Percentiles rank a stretch among this genome's conserved stretches.
Conservation (phyloP, 305 asterid genomes). For the Fraxinus ornus region DNA sequence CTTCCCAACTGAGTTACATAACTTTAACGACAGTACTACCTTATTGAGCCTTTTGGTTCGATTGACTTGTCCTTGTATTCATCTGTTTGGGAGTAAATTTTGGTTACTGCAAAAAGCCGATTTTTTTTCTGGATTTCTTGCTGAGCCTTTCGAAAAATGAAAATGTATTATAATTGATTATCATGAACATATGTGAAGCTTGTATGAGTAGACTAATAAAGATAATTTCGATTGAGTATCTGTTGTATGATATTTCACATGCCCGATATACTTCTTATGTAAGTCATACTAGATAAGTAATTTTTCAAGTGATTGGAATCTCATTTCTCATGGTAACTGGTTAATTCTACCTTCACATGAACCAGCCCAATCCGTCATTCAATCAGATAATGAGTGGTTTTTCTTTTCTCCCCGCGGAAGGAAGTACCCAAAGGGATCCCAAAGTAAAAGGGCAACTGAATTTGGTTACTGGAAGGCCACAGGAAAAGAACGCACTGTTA, state of each 20-base stretch:
- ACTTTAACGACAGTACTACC: neutral
- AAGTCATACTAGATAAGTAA: neutral
- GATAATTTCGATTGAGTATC: neutral
- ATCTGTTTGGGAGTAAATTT: neutral
- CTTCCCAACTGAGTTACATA: neutral
- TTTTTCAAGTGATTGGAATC: neutral
- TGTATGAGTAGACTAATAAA: neutral
- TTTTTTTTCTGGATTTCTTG: neutral
- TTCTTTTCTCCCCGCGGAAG: slow-evolving; percentile 82
- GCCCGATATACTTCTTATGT: neutral
- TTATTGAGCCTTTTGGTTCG: neutral
- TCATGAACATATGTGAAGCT: neutral
- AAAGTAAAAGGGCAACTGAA: slow-evolving; percentile 76
- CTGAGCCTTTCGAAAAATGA: slow-evolving; percentile 4
- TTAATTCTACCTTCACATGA: slow-evolving; percentile 16
- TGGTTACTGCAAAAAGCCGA: neutral
- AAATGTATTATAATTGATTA: neutral
- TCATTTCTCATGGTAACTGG: slow-evolving; percentile 10
- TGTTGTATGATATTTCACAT: neutral
- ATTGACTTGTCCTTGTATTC: neutral
- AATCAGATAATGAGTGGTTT: slow-evolving; percentile 84
- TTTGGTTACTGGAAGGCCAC: slow-evolving; percentile 96
- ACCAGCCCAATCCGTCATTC: slow-evolving; percentile 60
- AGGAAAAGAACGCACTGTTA: slow-evolving; percentile 73
- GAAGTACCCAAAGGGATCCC: slow-evolving; percentile 91